Evolutionary conservation across 768 basidiomycete genomes (phyloP).

Genomic region (Lactarius psammicola): DNA sequence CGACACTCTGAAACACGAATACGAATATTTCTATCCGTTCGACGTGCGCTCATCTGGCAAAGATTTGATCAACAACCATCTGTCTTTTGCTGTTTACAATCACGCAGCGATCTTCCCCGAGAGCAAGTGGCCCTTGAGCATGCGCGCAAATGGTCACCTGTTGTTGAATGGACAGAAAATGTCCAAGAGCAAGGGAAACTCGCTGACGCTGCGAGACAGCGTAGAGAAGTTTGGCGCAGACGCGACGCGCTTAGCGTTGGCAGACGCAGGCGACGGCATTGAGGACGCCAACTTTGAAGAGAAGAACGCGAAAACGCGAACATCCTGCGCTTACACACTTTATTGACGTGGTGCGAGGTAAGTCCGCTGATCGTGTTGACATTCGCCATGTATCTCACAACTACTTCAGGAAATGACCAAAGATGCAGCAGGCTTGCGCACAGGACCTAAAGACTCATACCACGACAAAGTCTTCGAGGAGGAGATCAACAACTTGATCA

Average conservation of each 20-base stretch:
- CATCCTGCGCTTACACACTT: slow-evolving; percentile 87
- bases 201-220: slow-evolving; percentile 83
- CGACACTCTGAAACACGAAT: slow-evolving; percentile 84
- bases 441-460: slow-evolving; percentile 64
- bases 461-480: slow-evolving; percentile 91
- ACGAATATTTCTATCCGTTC: slow-evolving; percentile 96
- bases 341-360: slow-evolving; percentile 91
- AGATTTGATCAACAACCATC: slow-evolving; percentile 92
- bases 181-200: slow-evolving; percentile 97
- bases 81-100: slow-evolving; percentile 92
- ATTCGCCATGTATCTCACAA: background rate
- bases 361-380: slow-evolving; percentile 27
- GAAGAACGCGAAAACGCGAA: slow-evolving; percentile 96
- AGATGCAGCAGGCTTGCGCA: slow-evolving; percentile 67
- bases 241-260: slow-evolving; percentile 85
- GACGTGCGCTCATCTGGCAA: slow-evolving; percentile 98
- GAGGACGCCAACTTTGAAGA: slow-evolving; percentile 99
- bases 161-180: slow-evolving; percentile 99
- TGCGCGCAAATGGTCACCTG: slow-evolving; percentile 95
- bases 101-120: slow-evolving; percentile 93
- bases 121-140: slow-evolving; percentile 85
- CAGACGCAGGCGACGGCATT: slow-evolving; percentile 95
- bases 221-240: slow-evolving; percentile 97
- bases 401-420: slow-evolving; percentile 71
- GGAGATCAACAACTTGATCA: slow-evolving; percentile 85